phyloP scores from a whole-genome alignment of 257 asterid species.

The Eustoma russellianum region DNA sequence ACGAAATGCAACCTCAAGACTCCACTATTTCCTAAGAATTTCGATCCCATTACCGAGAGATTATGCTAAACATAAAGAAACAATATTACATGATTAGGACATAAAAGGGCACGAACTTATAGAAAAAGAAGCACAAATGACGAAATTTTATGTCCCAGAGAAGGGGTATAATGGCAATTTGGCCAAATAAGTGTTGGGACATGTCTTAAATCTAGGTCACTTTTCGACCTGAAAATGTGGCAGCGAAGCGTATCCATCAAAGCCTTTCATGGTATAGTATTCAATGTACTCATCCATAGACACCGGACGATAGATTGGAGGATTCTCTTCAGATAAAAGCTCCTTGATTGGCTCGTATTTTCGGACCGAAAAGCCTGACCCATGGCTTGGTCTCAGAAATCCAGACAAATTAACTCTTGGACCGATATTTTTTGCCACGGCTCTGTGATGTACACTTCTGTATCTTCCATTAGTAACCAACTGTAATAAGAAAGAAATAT shows the following conservation, averaged over 20 bases:
- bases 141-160: too few relatives aligned
- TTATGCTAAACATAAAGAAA: too few relatives aligned
- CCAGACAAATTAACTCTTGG: constrained; percentile 12
- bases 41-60: too few relatives aligned
- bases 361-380: constrained; percentile 5
- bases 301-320: constrained; percentile 1
- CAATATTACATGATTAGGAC: too few relatives aligned
- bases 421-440: constrained; percentile 6
- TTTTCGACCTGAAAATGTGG: background rate
- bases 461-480: constrained; percentile 13
- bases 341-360: constrained; percentile 6
- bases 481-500: background rate
- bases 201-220: too few relatives aligned
- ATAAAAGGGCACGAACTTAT: too few relatives aligned
- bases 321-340: constrained; percentile 10
- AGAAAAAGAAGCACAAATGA: too few relatives aligned
- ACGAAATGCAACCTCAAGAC: too few relatives aligned
- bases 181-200: too few relatives aligned
- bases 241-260: constrained; percentile 7
- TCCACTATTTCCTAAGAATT: too few relatives aligned
- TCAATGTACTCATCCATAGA: constrained; percentile 2
- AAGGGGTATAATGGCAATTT: background rate
- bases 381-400: constrained; percentile 1
- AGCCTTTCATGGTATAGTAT: constrained; percentile 1
- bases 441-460: constrained; percentile 13